phyloP scores from a whole-genome alignment of 225 moss, liverwort and hornwort species.

The Marchantia paleacea region DNA sequence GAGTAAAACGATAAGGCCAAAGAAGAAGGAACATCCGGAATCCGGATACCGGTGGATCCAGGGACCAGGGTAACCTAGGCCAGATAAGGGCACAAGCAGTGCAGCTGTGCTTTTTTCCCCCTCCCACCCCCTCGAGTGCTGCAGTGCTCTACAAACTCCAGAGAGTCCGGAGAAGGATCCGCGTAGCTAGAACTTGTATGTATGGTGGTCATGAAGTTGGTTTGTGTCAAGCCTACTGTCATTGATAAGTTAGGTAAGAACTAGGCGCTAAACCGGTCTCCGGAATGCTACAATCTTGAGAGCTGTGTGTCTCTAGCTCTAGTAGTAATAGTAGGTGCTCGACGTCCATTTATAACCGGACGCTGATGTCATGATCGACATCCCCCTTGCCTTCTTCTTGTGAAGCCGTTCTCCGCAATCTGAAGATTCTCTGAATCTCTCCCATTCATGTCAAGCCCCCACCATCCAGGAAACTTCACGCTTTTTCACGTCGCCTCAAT shows the following conservation, averaged over 20 bases:
- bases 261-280: not conserved
- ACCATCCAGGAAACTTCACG: constrained; percentile 8
- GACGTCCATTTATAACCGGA: constrained; percentile 13
- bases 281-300: not conserved
- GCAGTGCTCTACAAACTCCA: no score
- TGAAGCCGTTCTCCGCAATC: constrained; percentile 9
- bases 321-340: not conserved
- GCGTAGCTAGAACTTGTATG: not conserved
- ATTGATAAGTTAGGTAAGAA: not conserved
- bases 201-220: not conserved
- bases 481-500: not conserved
- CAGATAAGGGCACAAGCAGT: no score
- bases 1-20: no score
- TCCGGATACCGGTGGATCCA: no score
- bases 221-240: not conserved
- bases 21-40: no score
- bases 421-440: constrained; percentile 5
- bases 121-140: no score
- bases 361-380: constrained; percentile 15
- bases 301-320: not conserved
- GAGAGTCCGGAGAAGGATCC: no score
- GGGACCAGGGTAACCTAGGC: no score
- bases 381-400: constrained; percentile 16
- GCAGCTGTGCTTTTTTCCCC: no score
- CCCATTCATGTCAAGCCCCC: not conserved